Evolutionary conservation across 352 stramenopile species (phyloP).

Genomic region (Phytophthora nicotianae): DNA sequence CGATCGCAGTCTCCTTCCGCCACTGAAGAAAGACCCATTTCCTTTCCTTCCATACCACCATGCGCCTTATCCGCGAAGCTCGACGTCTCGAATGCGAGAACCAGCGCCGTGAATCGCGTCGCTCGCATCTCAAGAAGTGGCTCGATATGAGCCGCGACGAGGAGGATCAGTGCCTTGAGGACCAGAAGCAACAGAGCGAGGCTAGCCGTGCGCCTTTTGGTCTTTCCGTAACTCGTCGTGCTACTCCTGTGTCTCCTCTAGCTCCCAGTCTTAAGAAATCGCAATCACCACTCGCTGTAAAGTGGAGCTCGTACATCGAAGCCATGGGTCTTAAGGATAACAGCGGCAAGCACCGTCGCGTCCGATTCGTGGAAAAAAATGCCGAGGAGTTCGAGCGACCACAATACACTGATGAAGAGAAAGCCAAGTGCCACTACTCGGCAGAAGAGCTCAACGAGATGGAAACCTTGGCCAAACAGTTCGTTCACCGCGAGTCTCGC

Average conservation of each 20-base stretch:
- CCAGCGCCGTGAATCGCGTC: conserved; percentile 32
- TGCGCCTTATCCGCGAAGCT: conserved; percentile 42
- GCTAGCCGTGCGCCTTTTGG: conserved; percentile 14
- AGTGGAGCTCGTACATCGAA: conserved; percentile 62
- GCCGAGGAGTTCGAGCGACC: conserved; percentile 46
- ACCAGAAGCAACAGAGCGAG: conserved; percentile 23
- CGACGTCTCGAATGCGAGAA: conserved; percentile 40
- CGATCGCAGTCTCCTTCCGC: conserved; percentile 8
- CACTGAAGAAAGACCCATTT: background rate
- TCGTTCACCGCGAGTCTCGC: conserved; percentile 48
- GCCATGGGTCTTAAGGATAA: conserved; percentile 51
- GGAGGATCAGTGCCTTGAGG: conserved; percentile 10
- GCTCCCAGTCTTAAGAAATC: conserved; percentile 66
- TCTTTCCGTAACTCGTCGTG: conserved; percentile 17
- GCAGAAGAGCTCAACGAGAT: conserved; percentile 59
- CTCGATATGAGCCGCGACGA: conserved; percentile 27
- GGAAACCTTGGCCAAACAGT: conserved; percentile 53
- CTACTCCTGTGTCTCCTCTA: conserved; percentile 27
- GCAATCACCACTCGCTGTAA: conserved; percentile 45
- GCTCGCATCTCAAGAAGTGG: conserved; percentile 40
- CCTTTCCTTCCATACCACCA: conserved; percentile 6
- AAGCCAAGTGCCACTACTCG: conserved; percentile 62
- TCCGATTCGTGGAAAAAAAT: conserved; percentile 51
- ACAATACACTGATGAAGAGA: conserved; percentile 52
- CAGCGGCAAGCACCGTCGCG: conserved; percentile 39